These are phyloP conservation scores for Thielaviopsis populi DNA, from an alignment of 2,329 filamentous ascomycete genomes.

Conservation along the genomic window DNA sequence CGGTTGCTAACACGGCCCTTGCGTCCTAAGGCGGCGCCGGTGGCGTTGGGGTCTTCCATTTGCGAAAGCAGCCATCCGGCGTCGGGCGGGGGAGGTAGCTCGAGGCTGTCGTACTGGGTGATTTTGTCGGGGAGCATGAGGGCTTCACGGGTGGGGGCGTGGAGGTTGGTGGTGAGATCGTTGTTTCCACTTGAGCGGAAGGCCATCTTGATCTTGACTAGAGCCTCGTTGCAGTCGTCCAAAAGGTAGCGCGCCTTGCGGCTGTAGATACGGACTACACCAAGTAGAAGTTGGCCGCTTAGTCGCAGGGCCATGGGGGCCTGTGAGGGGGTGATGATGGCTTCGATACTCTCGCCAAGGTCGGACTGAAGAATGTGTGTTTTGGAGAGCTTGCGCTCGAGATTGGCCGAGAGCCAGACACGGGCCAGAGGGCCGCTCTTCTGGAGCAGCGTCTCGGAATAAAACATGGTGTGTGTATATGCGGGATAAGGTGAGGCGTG, in stretches of 20 bases:
- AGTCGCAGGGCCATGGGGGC: constrained; percentile 89
- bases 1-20: constrained; percentile 44
- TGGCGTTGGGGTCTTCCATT: constrained; percentile 45
- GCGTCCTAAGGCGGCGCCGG: constrained; percentile 35
- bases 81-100: constrained; percentile 70
- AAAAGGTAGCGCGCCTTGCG: constrained; percentile 90
- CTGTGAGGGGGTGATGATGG: constrained; percentile 84
- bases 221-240: constrained; percentile 92
- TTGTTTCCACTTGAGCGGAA: constrained; percentile 92
- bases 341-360: constrained; percentile 84
- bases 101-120: constrained; percentile 73
- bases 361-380: constrained; percentile 90
- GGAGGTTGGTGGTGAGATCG: constrained; percentile 72
- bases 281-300: constrained; percentile 83
- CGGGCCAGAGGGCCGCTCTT: constrained; percentile 95
- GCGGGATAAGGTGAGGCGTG: constrained; percentile 1
- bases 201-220: constrained; percentile 98
- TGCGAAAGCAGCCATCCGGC: constrained; percentile 70
- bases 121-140: constrained; percentile 83
- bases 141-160: constrained; percentile 68
- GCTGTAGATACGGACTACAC: constrained; percentile 95
- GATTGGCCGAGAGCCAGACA: constrained; percentile 94
- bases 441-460: constrained; percentile 86
- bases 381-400: constrained; percentile 97
- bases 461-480: constrained; percentile 62